Evolutionary conservation across 345 rosid species (phyloP), one percentile per base, ranked within the genome.

Genomic region (Rhizophora mangle): DNA sequence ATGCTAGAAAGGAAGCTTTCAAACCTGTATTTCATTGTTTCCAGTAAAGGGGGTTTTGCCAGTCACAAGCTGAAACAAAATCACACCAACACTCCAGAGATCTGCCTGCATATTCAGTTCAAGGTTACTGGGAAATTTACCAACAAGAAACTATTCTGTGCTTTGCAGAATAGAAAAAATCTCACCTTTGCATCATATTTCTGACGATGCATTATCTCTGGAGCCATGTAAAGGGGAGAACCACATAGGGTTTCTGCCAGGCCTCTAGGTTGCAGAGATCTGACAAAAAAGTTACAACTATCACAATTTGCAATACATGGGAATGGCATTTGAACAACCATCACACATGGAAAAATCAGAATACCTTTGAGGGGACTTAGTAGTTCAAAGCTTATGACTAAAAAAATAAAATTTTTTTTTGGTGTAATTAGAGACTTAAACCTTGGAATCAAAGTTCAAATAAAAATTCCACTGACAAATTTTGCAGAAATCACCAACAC

Each of bases 191-290:
- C 98, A 76, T 95, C 99, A 79, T 95, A 95, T 84, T 95, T 95
- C 78, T 90, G 96, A 80, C 84, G 87, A 71, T 88, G 97, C 99
- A 95, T 95, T 74, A 95, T 95, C 84, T 95, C 99, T 11, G 99
- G 99, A 76, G 99, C 99, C 98, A 95, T 95, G 80, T 95, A 95
- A 74, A 95, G 94, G 3, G 99, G 99, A 52, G 99, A 95, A 70
- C 99, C 99, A 52, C 99, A 95, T 73, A 95, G 74, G 43, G 99
- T 95, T 85, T 95, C 99, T 61, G 99, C 99, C 39, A 95, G 93
- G 66, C 92, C 92, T 79, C 87, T 84, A 63, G 96, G 96, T 78
- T 92, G 96, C 80, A 95, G 76, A 54, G 97, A 90, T 81, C 99
- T 95, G 86, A 78, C 69, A 70, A 60, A 66, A 76, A 29, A 67